Conservation (phyloP, 1,284 basidiomycete species). For the Ganoderma boninense region DNA sequence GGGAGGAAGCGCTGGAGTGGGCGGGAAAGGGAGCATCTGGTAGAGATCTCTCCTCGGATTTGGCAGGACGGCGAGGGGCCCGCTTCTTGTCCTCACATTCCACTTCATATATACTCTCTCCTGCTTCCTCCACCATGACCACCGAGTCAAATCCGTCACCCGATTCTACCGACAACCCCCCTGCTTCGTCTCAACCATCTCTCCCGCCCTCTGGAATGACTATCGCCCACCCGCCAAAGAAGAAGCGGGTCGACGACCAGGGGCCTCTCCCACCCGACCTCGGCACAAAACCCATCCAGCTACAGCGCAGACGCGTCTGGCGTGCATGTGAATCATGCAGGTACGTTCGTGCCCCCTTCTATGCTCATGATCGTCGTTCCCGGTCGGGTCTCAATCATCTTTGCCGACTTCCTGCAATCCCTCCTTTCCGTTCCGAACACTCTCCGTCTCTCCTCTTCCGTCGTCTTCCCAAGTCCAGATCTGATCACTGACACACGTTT, state of each 20-base stretch:
- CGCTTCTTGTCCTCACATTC: conserved; percentile 18
- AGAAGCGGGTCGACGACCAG: conserved; percentile 73
- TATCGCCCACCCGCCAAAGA: conserved; percentile 70
- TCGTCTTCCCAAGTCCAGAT: conserved; percentile 21
- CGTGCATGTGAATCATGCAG: conserved; percentile 87
- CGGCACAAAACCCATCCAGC: conserved; percentile 73
- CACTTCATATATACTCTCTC: conserved; percentile 36
- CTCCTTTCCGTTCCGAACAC: conserved; percentile 19
- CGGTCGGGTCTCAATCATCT: conserved; percentile 27
- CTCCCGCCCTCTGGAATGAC: conserved; percentile 44
- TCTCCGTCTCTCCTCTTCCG: conserved; percentile 11
- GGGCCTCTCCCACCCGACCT: conserved; percentile 58
- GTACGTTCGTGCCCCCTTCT: conserved; percentile 47
- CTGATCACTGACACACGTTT: conserved; percentile 18
- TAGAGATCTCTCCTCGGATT: conserved; percentile 8
- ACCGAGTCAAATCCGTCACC: conserved; percentile 58
- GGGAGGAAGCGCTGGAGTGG: neutral
- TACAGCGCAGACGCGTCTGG: conserved; percentile 81
- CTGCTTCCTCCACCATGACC: conserved; percentile 52
- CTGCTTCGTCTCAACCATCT: conserved; percentile 13
- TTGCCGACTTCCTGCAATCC: conserved; percentile 13
- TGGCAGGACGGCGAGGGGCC: conserved; percentile 9
- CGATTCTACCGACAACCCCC: conserved; percentile 46
- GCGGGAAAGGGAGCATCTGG: conserved; percentile 6
- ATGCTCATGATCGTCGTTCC: conserved; percentile 29